These are phyloP conservation scores for Hericium erinaceus DNA, from an alignment of 768 basidiomycete genomes.

Conservation along the genomic window DNA sequence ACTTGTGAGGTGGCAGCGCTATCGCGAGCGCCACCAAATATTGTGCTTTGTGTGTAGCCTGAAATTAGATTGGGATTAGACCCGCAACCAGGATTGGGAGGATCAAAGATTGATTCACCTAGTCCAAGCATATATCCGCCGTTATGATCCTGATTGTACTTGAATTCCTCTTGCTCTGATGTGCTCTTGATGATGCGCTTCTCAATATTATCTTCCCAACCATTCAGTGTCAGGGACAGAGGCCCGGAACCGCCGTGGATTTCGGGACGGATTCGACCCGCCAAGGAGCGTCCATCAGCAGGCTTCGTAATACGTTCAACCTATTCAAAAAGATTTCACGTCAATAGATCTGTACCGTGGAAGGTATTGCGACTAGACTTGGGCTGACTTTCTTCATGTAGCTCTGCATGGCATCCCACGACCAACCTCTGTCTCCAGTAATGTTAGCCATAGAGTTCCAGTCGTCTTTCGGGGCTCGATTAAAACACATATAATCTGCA, in stretches of 20 bases:
- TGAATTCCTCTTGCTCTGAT: slow-evolving; percentile 14
- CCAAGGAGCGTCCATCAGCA: slow-evolving; percentile 9
- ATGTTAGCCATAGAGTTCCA: slow-evolving; percentile 11
- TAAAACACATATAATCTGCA: slow-evolving; percentile 8
- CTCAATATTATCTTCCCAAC: neutral
- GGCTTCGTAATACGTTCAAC: slow-evolving; percentile 1
- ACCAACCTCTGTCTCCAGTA: slow-evolving; percentile 12
- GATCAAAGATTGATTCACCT: slow-evolving; percentile 29
- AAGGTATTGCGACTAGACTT: neutral
- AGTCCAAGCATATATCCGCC: slow-evolving; percentile 16
- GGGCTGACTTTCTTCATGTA: slow-evolving; percentile 2
- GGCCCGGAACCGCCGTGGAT: slow-evolving; percentile 18
- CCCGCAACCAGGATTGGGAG: slow-evolving; percentile 32
- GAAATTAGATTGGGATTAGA: slow-evolving; percentile 24
- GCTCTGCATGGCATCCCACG: slow-evolving; percentile 9
- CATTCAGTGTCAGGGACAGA: slow-evolving; percentile 14
- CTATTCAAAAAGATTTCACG: neutral
- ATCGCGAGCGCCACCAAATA: neutral
- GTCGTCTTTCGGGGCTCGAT: slow-evolving; percentile 11
- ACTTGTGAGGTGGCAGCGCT: neutral
- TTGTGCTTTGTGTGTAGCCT: neutral
- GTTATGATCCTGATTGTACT: slow-evolving; percentile 18
- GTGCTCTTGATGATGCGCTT: slow-evolving; percentile 5
- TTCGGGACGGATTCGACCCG: slow-evolving; percentile 15
- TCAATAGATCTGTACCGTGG: neutral